Conservation (phyloP, 2,329 filamentous ascomycete species). For the Alternaria postmessia region DNA sequence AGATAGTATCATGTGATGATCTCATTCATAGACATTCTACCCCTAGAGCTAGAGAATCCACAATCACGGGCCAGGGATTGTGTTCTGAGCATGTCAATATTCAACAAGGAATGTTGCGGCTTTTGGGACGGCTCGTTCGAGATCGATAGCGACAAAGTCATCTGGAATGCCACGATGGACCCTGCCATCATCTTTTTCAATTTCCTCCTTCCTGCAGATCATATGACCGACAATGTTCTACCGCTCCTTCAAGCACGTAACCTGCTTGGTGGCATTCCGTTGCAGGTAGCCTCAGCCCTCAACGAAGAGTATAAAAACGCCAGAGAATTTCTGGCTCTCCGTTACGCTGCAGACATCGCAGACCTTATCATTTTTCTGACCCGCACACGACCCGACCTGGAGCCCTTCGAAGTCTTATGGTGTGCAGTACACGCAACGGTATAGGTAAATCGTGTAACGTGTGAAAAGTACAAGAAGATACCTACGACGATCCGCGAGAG, state of each 20-base stretch:
- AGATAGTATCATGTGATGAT: neutral
- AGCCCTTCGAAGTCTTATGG: neutral
- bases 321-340: neutral
- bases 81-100: neutral
- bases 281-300: neutral
- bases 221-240: conserved; percentile 1
- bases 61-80: neutral
- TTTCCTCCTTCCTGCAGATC: neutral
- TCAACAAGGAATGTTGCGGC: neutral
- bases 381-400: neutral
- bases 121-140: neutral
- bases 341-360: neutral
- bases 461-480: neutral
- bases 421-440: neutral
- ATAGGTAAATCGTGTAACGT: neutral
- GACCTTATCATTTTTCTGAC: neutral
- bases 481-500: neutral
- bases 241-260: neutral
- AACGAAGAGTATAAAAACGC: neutral
- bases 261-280: neutral
- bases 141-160: neutral
- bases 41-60: neutral
- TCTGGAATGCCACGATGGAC: neutral
- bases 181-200: conserved; percentile 2
- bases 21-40: neutral